phyloP scores from a whole-genome alignment of 805 yeast genomes.

The Kluyveromyces siamensis region DNA sequence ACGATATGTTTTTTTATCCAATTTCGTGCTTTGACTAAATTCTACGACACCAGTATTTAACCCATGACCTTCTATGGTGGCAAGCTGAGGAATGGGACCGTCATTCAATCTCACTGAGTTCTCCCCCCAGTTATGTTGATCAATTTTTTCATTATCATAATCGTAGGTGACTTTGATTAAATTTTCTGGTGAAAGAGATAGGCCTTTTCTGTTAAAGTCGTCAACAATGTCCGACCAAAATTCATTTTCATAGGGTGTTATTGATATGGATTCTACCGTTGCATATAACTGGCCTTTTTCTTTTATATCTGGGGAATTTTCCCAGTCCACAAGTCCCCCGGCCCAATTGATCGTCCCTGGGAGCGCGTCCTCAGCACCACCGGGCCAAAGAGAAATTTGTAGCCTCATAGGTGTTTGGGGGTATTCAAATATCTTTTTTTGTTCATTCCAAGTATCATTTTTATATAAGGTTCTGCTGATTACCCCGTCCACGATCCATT shows the following conservation, averaged over 20 bases:
- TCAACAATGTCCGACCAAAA: slow-evolving; percentile 8
- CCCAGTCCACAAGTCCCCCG: slow-evolving; percentile 84
- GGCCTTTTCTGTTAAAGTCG: slow-evolving; percentile 6
- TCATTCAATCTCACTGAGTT: background rate
- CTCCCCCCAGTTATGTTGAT: background rate
- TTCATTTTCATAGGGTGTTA: slow-evolving; percentile 49
- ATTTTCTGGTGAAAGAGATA: background rate
- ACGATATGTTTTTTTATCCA: background rate
- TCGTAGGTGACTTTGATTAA: slow-evolving; percentile 1
- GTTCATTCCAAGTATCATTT: slow-evolving; percentile 53
- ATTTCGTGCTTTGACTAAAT: background rate
- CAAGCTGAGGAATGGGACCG: background rate
- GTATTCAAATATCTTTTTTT: slow-evolving; percentile 41
- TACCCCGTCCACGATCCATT: slow-evolving; percentile 67
- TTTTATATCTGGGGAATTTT: slow-evolving; percentile 53
- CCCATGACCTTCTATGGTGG: background rate
- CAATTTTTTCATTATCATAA: background rate
- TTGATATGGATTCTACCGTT: slow-evolving; percentile 43
- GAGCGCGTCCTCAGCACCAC: slow-evolving; percentile 44
- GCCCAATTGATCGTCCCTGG: slow-evolving; percentile 76
- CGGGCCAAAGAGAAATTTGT: slow-evolving; percentile 75
- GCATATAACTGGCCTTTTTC: slow-evolving; percentile 71
- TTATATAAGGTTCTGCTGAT: slow-evolving; percentile 54
- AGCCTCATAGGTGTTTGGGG: slow-evolving; percentile 75
- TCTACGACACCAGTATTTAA: background rate